Conservation (phyloP, 805 yeast genomes). For the Trichomonascus vanleenenianus region DNA sequence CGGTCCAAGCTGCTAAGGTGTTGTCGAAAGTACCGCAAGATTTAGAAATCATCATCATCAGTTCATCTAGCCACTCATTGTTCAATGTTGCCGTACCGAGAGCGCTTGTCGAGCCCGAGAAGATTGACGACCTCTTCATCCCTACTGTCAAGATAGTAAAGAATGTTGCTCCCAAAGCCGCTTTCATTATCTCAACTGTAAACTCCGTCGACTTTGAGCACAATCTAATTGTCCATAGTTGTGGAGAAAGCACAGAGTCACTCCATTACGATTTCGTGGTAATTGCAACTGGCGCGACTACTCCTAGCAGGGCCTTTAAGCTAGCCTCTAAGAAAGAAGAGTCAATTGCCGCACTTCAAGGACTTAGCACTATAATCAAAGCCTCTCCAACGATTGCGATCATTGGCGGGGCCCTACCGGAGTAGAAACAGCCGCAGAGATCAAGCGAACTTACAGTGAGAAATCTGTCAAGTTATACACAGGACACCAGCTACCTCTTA, state of each 20-base stretch:
- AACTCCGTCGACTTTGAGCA: constrained; percentile 9
- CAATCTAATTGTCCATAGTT: constrained; percentile 9
- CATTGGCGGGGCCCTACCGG: constrained; percentile 51
- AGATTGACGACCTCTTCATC: not conserved
- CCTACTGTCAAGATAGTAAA: not conserved
- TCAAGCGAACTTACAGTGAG: constrained; percentile 32
- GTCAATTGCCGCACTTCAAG: constrained; percentile 4
- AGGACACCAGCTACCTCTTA: constrained; percentile 13
- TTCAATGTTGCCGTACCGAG: not conserved
- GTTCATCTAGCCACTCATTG: not conserved
- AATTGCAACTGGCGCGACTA: constrained; percentile 17
- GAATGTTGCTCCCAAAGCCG: not conserved
- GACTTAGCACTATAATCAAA: constrained; percentile 23
- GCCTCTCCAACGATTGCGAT: constrained; percentile 33
- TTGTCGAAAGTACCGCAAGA: too few species aligned
- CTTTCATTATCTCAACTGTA: constrained; percentile 11
- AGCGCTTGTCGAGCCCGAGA: not conserved
- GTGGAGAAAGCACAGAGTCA: not conserved
- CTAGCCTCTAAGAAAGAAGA: constrained; percentile 5
- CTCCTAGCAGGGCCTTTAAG: constrained; percentile 12
- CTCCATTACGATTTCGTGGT: constrained; percentile 12
- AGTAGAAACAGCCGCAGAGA: constrained; percentile 43
- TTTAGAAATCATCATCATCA: not conserved
- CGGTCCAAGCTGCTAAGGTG: too few species aligned
- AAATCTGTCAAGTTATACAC: constrained; percentile 29